Conservation (phyloP, 495 filamentous ascomycete genomes). For the Neurospora sp. region DNA sequence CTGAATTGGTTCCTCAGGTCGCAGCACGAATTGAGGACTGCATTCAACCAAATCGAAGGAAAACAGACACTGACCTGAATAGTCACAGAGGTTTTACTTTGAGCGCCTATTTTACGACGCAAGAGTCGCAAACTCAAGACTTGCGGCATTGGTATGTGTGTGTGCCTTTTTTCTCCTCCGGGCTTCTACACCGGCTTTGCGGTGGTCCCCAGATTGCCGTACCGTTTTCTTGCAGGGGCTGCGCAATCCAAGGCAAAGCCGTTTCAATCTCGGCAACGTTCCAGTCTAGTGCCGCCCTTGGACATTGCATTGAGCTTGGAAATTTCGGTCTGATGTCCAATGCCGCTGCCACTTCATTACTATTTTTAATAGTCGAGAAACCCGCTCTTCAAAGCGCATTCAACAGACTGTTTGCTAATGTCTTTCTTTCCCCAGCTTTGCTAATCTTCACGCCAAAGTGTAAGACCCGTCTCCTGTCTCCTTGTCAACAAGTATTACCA, state of each 20-base stretch:
- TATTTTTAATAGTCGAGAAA: slow-evolving; percentile 15
- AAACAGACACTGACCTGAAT: background rate
- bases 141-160: slow-evolving; percentile 5
- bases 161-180: background rate
- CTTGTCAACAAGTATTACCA: background rate
- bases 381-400: background rate
- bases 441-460: background rate
- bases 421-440: background rate
- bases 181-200: slow-evolving; percentile 5
- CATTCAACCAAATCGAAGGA: background rate
- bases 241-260: slow-evolving; percentile 17
- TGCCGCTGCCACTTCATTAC: slow-evolving; percentile 5
- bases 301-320: slow-evolving; percentile 24
- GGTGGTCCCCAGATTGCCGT: background rate
- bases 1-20: background rate
- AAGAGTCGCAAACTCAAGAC: background rate
- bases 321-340: slow-evolving; percentile 17
- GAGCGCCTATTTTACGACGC: background rate
- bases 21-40: background rate
- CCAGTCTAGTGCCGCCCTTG: slow-evolving; percentile 28
- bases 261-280: slow-evolving; percentile 35
- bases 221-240: slow-evolving; percentile 1
- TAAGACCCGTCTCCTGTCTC: background rate
- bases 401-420: background rate
- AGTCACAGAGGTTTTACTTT: background rate